A percentile compares a stretch with the other conserved stretches of the same genome.
phyloP scores from a whole-genome alignment of 2,329 filamentous ascomycete species.

The Piedraia hortae region DNA sequence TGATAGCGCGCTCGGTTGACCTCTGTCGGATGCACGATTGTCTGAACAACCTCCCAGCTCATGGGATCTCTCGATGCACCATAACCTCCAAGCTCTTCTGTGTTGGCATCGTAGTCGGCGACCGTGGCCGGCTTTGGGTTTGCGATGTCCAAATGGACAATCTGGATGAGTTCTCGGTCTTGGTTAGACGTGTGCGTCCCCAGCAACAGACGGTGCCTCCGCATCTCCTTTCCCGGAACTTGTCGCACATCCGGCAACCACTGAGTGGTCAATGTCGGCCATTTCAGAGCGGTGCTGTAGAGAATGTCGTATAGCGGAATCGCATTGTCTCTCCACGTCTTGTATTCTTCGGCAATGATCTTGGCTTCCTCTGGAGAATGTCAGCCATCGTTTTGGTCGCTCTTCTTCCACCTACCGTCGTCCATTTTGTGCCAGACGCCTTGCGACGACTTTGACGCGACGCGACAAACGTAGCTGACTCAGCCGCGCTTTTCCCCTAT shows the following conservation, averaged over 20 bases:
- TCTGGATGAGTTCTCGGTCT: slow-evolving; percentile 73
- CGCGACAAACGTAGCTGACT: too few species aligned
- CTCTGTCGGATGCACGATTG: slow-evolving; percentile 85
- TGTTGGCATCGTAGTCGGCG: slow-evolving; percentile 70
- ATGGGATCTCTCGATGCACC: slow-evolving; percentile 50
- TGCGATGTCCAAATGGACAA: slow-evolving; percentile 79
- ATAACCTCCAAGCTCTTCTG: slow-evolving; percentile 81
- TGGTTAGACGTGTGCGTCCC: slow-evolving; percentile 82
- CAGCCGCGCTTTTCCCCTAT: too few species aligned
- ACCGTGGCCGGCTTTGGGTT: slow-evolving; percentile 46
- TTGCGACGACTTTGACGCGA: too few species aligned
- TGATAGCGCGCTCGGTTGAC: slow-evolving; percentile 98
- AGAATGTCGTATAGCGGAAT: slow-evolving; percentile 98
- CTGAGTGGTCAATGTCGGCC: slow-evolving; percentile 90
- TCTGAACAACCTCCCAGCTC: slow-evolving; percentile 79
- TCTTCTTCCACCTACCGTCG: too few species aligned
- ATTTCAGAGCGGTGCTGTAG: slow-evolving; percentile 76
- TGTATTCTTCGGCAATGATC: slow-evolving; percentile 96
- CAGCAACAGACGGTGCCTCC: slow-evolving; percentile 65
- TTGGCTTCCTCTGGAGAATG: too few species aligned
- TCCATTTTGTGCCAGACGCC: too few species aligned
- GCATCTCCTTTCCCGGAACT: slow-evolving; percentile 61
- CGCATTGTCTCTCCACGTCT: slow-evolving; percentile 99
- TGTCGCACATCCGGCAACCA: slow-evolving; percentile 91
- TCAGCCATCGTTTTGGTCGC: too few species aligned